These are phyloP conservation scores for Yarrowia sp. DNA, from an alignment of 805 yeast species.

Conservation along the genomic window DNA sequence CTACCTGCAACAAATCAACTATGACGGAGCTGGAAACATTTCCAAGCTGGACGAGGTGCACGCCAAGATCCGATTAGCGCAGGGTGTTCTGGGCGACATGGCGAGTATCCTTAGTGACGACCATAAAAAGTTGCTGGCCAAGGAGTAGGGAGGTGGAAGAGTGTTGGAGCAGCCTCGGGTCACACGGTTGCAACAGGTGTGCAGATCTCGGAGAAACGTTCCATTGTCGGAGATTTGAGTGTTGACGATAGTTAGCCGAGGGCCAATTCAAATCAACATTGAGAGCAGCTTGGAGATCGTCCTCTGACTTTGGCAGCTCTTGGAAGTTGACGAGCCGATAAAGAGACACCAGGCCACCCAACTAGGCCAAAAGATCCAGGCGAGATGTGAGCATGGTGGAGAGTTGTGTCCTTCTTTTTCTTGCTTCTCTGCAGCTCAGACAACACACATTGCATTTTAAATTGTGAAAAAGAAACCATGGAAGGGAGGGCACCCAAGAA, in stretches of 20 bases:
- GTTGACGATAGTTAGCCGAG: not conserved
- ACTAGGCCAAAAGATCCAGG: too few relatives aligned
- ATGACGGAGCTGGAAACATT: constrained; percentile 17
- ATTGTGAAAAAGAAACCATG: constrained; percentile 13
- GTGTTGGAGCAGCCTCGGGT: not conserved
- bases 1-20: constrained; percentile 8
- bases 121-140: constrained; percentile 2
- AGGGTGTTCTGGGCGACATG: constrained; percentile 21
- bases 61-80: constrained; percentile 16
- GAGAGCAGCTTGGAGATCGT: not conserved
- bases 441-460: constrained; percentile 14
- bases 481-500: not conserved
- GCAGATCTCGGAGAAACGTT: constrained; percentile 4
- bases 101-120: constrained; percentile 20
- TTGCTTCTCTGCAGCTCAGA: constrained; percentile 7
- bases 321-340: too few relatives aligned
- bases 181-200: not conserved
- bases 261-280: not conserved
- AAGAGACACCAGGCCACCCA: too few relatives aligned
- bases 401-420: not conserved
- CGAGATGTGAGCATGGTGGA: not conserved
- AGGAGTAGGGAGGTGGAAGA: not conserved
- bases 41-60: not conserved
- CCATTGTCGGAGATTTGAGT: not conserved
- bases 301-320: too few relatives aligned